Conservation (phyloP, 2,329 filamentous ascomycete species). For the Blastomyces parvus region DNA sequence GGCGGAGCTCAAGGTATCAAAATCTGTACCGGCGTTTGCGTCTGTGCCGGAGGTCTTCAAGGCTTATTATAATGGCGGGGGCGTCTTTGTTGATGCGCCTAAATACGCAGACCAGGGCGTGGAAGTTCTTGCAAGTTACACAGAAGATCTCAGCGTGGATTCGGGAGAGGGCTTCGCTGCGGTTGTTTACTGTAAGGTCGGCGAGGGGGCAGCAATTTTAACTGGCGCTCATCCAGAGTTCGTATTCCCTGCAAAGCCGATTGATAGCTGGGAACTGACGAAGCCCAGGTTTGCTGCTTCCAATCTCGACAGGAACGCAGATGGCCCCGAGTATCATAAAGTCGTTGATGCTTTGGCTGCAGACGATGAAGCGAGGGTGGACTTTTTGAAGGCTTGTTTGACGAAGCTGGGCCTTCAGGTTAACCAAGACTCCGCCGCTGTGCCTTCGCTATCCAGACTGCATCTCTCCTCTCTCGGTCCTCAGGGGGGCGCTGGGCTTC, state of each 20-base stretch:
- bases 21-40: slow-evolving; percentile 46
- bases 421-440: slow-evolving; percentile 55
- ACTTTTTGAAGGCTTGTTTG: slow-evolving; percentile 72
- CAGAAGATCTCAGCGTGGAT: slow-evolving; percentile 64
- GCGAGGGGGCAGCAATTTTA: slow-evolving; percentile 67
- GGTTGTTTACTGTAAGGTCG: slow-evolving; percentile 72
- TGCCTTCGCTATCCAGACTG: slow-evolving; percentile 71
- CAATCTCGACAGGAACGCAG: slow-evolving; percentile 61
- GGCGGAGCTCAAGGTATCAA: slow-evolving; percentile 55
- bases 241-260: slow-evolving; percentile 24
- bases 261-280: slow-evolving; percentile 20
- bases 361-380: slow-evolving; percentile 59
- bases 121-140: slow-evolving; percentile 73
- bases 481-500: slow-evolving; percentile 56
- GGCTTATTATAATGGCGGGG: slow-evolving; percentile 90
- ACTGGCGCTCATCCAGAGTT: slow-evolving; percentile 91
- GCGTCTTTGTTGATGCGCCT: slow-evolving; percentile 75
- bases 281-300: slow-evolving; percentile 62
- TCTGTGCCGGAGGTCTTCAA: slow-evolving; percentile 53
- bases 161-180: slow-evolving; percentile 65
- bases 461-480: slow-evolving; percentile 66
- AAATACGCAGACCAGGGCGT: slow-evolving; percentile 55
- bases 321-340: slow-evolving; percentile 58
- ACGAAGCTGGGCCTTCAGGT: slow-evolving; percentile 72
- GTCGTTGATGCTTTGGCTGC: slow-evolving; percentile 58